Evolutionary conservation across 1,284 basidiomycete genomes (phyloP), one percentile per base, ranked within the genome.

Genomic region (Porphyrellus sp.): DNA sequence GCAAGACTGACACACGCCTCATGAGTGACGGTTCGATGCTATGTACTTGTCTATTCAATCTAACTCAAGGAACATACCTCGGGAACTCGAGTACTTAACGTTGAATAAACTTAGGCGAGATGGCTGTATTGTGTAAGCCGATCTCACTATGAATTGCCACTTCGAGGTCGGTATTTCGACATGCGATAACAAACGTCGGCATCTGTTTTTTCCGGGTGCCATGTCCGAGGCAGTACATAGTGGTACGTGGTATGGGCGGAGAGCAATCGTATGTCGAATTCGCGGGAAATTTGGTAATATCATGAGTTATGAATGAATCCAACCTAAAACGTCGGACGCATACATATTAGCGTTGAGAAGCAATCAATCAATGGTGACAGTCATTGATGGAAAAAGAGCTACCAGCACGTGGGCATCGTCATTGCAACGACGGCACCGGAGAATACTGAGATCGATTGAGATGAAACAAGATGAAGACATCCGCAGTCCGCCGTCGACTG

Each of bases 81-180:
- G 82, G 86, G 70, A 90, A 90, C 23, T 82, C 77, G 9, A 68
- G 51, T 77, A 78, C 55, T 77, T 74, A 52, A 73, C 72, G 65
- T 89, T 89, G 72, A 89, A 85, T n/a, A n/a, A n/a, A n/a, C n/a
- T n/a, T n/a, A n/a, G n/a, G n/a, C n/a, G n/a, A n/a, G n/a, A n/a
- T n/a, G n/a, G n/a, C n/a, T n/a, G n/a, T n/a, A n/a, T n/a, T n/a
- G n/a, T n/a, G n/a, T n/a, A n/a, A n/a, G n/a, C 5, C 80, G 71
- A 52, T 82, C 79, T 62, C 75, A 54, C 76, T 81, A 18, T 72
- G 70, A 24, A 85, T 70, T 18, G 83, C 76, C 5, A 77, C 78
- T 53, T 77, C 74, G 20, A 89, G 62, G 58, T 79, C 78, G 21
- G 59, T 71, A 54, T 72, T 71, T 49, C 69, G 63, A 25, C 65